Conservation (phyloP, 352 stramenopile genomes). For the Pythium coloratum region DNA sequence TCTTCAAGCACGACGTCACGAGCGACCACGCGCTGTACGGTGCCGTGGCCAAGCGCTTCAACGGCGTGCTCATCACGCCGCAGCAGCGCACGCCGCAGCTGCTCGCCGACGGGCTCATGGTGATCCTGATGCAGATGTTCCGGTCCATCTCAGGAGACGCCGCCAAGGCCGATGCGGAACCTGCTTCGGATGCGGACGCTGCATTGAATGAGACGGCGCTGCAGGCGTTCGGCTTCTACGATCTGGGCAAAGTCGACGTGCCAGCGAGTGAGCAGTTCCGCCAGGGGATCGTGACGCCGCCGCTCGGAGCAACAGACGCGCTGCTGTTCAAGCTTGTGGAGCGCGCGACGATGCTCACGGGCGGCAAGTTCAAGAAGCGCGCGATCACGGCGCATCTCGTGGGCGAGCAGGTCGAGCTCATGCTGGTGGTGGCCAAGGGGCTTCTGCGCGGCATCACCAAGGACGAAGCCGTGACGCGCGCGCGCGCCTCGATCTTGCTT, state of each 20-base stretch:
- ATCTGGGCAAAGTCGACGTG: slow-evolving; percentile 36
- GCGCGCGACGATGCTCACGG: slow-evolving; percentile 54
- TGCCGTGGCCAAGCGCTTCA: slow-evolving; percentile 55
- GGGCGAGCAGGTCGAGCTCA: slow-evolving; percentile 58
- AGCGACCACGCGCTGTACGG: slow-evolving; percentile 56
- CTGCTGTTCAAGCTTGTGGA: slow-evolving; percentile 62
- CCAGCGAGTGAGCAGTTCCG: slow-evolving; percentile 38
- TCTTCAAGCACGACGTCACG: slow-evolving; percentile 68
- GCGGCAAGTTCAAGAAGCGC: slow-evolving; percentile 56
- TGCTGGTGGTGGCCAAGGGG: slow-evolving; percentile 61
- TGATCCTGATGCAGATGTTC: slow-evolving; percentile 61
- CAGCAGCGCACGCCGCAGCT: slow-evolving; percentile 31
- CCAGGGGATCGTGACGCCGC: slow-evolving; percentile 28
- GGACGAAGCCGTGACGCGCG: slow-evolving; percentile 44
- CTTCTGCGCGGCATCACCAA: slow-evolving; percentile 43
- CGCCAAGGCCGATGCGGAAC: background rate
- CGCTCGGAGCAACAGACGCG: slow-evolving; percentile 42
- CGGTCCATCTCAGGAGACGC: slow-evolving; percentile 27
- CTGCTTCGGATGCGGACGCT: slow-evolving; percentile 10
- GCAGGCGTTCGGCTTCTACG: slow-evolving; percentile 55
- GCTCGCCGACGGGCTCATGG: slow-evolving; percentile 48
- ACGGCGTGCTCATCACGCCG: slow-evolving; percentile 61
- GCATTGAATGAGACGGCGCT: slow-evolving; percentile 24
- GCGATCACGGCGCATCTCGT: slow-evolving; percentile 46
- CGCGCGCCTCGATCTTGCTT: slow-evolving; percentile 37